phyloP scores from a whole-genome alignment of 2,329 filamentous ascomycete species.

The Fusarium proliferatum region DNA sequence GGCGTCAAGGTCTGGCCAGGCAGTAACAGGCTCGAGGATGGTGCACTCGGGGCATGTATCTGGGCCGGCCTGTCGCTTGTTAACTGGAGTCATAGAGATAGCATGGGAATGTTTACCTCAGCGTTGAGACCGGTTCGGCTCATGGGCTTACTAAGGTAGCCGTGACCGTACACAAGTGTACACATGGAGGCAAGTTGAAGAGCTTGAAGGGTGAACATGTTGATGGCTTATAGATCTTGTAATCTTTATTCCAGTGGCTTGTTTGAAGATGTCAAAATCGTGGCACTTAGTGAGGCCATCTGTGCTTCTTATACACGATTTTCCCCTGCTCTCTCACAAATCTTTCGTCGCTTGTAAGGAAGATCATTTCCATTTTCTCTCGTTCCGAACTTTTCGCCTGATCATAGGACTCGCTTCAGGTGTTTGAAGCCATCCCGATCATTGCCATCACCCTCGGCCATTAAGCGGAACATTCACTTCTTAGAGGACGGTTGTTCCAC shows the following conservation, averaged over 20 bases:
- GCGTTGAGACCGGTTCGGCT: conserved; percentile 35
- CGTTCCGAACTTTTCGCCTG: fast-evolving
- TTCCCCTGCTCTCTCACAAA: fast-evolving
- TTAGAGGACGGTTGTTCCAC: neutral
- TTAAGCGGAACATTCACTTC: neutral
- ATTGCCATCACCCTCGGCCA: neutral
- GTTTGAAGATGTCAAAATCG: fast-evolving
- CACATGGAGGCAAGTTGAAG: conserved; percentile 9
- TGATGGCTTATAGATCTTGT: neutral
- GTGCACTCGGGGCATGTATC: conserved; percentile 66
- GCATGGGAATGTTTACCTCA: neutral
- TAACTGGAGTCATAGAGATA: fast-evolving
- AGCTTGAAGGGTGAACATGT: neutral
- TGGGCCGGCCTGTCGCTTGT: conserved; percentile 52
- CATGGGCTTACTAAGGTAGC: conserved; percentile 33
- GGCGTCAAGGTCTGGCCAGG: conserved; percentile 61
- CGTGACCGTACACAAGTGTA: conserved; percentile 7
- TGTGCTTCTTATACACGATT: neutral
- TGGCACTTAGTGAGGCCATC: fast-evolving
- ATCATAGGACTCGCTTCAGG: fast-evolving
- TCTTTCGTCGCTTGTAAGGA: fast-evolving
- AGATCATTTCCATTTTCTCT: neutral
- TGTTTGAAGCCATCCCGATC: neutral
- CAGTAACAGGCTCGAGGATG: conserved; percentile 62
- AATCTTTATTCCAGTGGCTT: too few species aligned